phyloP scores from a whole-genome alignment of 805 yeast species.

The Debaryomyces castellii region DNA sequence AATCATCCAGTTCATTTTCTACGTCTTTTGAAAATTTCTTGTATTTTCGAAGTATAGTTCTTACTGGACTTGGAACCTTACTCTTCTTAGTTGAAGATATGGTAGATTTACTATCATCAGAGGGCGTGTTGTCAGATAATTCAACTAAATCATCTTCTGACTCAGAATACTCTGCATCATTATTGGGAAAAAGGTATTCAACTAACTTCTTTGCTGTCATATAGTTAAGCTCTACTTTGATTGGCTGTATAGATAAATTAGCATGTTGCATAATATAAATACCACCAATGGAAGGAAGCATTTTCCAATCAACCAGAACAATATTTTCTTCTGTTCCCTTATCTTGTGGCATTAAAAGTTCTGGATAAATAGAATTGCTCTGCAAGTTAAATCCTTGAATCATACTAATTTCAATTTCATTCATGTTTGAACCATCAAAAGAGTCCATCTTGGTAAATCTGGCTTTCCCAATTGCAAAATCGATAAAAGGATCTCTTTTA shows the following conservation, averaged over 20 bases:
- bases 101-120: not conserved
- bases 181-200: slow-evolving; percentile 69
- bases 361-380: slow-evolving; percentile 60
- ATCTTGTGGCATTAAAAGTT: slow-evolving; percentile 57
- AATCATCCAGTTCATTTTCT: slow-evolving; percentile 1
- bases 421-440: slow-evolving; percentile 65
- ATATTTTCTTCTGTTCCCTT: slow-evolving; percentile 12
- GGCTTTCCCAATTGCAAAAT: slow-evolving; percentile 62
- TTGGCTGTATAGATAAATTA: slow-evolving; percentile 59
- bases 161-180: slow-evolving; percentile 16
- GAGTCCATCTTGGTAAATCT: slow-evolving; percentile 61
- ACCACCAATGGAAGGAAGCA: slow-evolving; percentile 87
- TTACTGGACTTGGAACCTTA: slow-evolving; percentile 2
- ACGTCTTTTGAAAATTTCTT: not conserved
- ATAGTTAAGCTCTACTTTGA: slow-evolving; percentile 73
- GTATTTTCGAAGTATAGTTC: not conserved
- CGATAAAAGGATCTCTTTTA: slow-evolving; percentile 62
- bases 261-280: slow-evolving; percentile 74
- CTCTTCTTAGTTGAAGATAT: slow-evolving; percentile 1
- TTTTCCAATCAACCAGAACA: slow-evolving; percentile 58
- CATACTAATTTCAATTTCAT: slow-evolving; percentile 56
- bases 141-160: slow-evolving; percentile 6
- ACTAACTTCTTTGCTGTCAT: slow-evolving; percentile 61
- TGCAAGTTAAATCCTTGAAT: slow-evolving; percentile 71
- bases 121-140: not conserved